These are phyloP conservation scores for Telfairia occidentalis DNA, from an alignment of 331 rosid genomes.

Conservation along the genomic window DNA sequence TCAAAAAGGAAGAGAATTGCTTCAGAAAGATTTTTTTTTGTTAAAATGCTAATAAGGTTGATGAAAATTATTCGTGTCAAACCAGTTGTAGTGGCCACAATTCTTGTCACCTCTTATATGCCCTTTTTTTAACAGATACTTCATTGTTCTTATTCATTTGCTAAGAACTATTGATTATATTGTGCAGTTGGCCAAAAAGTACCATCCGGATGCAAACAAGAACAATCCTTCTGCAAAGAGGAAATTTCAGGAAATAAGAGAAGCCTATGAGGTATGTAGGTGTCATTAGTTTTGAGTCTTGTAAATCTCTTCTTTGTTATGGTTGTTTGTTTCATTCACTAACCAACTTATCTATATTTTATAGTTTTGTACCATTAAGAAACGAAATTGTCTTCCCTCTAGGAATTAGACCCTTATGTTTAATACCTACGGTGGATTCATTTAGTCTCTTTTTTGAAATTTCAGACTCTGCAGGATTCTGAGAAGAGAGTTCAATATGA, in stretches of 20 bases:
- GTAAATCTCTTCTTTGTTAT: not conserved
- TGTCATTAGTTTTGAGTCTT: constrained; percentile 10
- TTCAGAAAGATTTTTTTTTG: not conserved
- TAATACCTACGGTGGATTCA: constrained; percentile 9
- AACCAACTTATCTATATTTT: not conserved
- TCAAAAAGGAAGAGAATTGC: not conserved
- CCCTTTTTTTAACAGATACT: not conserved
- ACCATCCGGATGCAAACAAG: constrained; percentile 94
- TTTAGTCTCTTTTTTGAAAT: constrained; percentile 17
- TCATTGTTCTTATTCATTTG: not conserved
- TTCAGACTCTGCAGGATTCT: constrained; percentile 76
- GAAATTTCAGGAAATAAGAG: constrained; percentile 90
- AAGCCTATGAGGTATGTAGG: constrained; percentile 75
- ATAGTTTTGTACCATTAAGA: not conserved
- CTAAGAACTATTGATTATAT: constrained; percentile 13
- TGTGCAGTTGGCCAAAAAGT: constrained; percentile 86
- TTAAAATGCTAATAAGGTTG: not conserved
- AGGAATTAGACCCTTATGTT: not conserved
- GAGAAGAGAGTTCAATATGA: constrained; percentile 62
- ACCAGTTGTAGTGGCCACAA: not conserved
- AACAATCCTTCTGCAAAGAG: constrained; percentile 74
- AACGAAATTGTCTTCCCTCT: not conserved
- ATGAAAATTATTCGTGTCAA: not conserved
- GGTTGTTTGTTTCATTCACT: not conserved
- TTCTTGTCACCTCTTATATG: not conserved